Evolutionary conservation across 176 grass and related monocot genomes (phyloP).

Genomic region (Aegilops longissima): DNA sequence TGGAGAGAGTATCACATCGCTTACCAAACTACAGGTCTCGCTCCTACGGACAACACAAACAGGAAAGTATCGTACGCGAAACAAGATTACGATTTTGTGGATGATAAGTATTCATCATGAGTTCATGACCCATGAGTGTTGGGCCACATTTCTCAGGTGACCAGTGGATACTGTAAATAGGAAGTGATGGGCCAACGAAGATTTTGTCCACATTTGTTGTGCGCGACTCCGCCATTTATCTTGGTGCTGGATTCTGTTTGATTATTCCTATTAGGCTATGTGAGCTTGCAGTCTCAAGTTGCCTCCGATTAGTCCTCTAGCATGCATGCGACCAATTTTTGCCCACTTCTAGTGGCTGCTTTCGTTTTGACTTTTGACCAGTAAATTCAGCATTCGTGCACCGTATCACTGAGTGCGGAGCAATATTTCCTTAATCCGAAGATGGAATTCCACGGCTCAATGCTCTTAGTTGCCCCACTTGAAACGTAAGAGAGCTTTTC

Average conservation of each 20-base stretch:
- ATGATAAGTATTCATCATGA: neutral
- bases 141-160: neutral
- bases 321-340: neutral
- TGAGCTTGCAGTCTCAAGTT: too few relatives aligned
- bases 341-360: neutral
- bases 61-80: neutral
- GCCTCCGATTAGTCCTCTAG: neutral
- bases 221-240: neutral
- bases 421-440: neutral
- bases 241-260: neutral
- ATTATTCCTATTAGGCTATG: too few relatives aligned
- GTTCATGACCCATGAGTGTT: too few relatives aligned
- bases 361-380: neutral
- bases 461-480: neutral
- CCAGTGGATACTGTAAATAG: neutral
- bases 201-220: neutral
- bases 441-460: neutral
- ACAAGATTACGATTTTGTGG: neutral
- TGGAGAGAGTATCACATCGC: slow-evolving; percentile 24
- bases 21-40: slow-evolving; percentile 36
- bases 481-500: neutral
- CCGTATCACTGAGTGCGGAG: neutral
- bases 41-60: neutral
- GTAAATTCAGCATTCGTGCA: neutral
- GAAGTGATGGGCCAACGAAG: neutral